Evolutionary conservation across 1,284 basidiomycete genomes (phyloP).

Genomic region (Austropuccinia psidii): DNA sequence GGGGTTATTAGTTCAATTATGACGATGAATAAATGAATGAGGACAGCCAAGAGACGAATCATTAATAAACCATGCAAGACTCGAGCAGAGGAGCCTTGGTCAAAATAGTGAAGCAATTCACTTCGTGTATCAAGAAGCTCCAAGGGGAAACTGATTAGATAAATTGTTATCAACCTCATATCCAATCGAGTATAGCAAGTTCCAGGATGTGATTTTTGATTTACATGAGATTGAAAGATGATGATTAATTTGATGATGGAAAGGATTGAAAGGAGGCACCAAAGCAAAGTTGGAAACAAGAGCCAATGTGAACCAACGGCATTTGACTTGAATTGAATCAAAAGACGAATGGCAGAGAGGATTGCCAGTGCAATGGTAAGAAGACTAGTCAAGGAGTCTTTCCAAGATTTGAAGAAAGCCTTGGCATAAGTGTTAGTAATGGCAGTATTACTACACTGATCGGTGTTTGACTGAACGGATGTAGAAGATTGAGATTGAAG

Average conservation of each 20-base stretch:
- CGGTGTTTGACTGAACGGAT: not conserved
- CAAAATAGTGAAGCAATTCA: not conserved
- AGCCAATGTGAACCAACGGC: constrained; percentile 11
- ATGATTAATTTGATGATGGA: not conserved
- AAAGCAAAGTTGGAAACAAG: constrained; percentile 2
- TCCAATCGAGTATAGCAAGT: not conserved
- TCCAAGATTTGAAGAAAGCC: constrained; percentile 15
- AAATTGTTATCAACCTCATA: not conserved
- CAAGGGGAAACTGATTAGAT: constrained; percentile 1
- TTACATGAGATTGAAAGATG: not conserved
- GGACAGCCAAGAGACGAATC: not conserved
- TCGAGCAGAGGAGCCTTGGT: too few relatives aligned
- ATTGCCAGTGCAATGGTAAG: not conserved
- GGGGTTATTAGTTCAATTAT: constrained; percentile 1
- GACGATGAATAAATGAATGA: not conserved
- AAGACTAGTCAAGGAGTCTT: not conserved
- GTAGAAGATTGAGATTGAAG: not conserved
- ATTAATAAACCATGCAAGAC: not conserved
- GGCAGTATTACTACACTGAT: too few relatives aligned
- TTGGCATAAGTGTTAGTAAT: not conserved
- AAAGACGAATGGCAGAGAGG: not conserved
- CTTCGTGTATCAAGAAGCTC: constrained; percentile 7
- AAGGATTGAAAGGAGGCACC: not conserved
- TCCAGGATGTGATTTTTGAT: not conserved
- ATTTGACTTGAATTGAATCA: not conserved